phyloP scores from a whole-genome alignment of 2,329 filamentous ascomycete species.

The Colletotrichum godetiae region DNA sequence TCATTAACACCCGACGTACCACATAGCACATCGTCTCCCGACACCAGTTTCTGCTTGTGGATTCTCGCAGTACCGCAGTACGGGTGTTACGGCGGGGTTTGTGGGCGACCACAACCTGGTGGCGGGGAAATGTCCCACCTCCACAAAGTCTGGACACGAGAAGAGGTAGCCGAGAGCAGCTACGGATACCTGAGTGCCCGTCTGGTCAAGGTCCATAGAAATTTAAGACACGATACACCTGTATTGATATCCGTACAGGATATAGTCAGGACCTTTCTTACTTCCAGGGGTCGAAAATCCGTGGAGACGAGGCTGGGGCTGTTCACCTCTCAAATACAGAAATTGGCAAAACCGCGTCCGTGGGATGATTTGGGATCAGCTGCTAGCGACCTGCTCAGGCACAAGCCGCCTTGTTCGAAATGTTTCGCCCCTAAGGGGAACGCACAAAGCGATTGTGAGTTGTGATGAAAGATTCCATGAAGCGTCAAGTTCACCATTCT shows the following conservation, averaged over 20 bases:
- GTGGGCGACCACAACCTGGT: neutral
- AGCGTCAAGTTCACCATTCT: no score
- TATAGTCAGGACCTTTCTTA: no score
- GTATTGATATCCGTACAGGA: no score
- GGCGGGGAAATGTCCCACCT: slow-evolving; percentile 15
- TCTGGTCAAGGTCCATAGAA: neutral
- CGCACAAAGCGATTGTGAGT: neutral
- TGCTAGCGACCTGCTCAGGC: neutral
- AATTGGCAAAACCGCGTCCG: no score
- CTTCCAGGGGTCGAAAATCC: no score
- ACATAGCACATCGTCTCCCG: neutral
- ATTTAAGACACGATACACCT: no score
- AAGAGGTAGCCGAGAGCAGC: neutral
- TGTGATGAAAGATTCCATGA: neutral
- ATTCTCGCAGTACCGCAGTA: neutral
- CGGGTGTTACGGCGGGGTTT: slow-evolving; percentile 18
- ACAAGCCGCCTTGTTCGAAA: neutral
- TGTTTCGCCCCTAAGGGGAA: neutral
- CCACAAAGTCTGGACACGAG: neutral
- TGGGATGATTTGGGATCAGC: neutral
- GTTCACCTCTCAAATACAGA: no score
- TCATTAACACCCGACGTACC: neutral
- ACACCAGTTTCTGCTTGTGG: neutral
- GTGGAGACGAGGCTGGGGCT: no score
- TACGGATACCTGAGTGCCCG: neutral